Conservation (phyloP, 495 filamentous ascomycete species). For the Entonaema liquescens region DNA sequence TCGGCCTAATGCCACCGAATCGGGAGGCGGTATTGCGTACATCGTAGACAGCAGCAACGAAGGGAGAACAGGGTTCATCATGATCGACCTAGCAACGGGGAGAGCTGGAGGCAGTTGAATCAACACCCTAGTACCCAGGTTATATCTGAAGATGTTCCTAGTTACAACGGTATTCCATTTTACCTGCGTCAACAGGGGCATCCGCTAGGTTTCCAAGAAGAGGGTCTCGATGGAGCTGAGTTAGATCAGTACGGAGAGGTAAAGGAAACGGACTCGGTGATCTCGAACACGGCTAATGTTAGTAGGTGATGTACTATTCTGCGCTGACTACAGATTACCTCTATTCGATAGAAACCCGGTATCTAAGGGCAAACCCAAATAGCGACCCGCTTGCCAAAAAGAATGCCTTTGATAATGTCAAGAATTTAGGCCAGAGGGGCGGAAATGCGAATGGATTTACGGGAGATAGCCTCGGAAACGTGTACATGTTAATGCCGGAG, state of each 20-base stretch:
- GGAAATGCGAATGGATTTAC: constrained; percentile 52
- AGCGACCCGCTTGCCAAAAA: constrained; percentile 47
- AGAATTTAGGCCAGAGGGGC: constrained; percentile 49
- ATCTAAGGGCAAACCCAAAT: constrained; percentile 46
- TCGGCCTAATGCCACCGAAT: constrained; percentile 39
- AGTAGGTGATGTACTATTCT: constrained; percentile 50
- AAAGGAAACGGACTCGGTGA: not conserved
- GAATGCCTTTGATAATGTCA: constrained; percentile 48
- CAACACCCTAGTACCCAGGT: constrained; percentile 45
- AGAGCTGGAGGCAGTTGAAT: constrained; percentile 51
- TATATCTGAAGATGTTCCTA: not conserved
- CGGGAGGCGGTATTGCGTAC: constrained; percentile 51
- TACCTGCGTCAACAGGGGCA: not conserved
- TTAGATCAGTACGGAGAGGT: not conserved
- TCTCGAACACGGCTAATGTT: constrained; percentile 20
- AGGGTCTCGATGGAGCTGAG: not conserved
- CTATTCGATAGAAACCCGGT: constrained; percentile 48
- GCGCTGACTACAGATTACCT: constrained; percentile 49
- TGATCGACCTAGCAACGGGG: constrained; percentile 53
- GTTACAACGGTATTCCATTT: not conserved
- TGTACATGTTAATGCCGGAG: constrained; percentile 54
- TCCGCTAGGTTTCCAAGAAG: not conserved
- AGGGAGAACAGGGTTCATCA: constrained; percentile 54
- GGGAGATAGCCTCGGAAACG: constrained; percentile 47
- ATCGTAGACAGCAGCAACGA: constrained; percentile 54